phyloP scores from a whole-genome alignment of 108 stramenopile species.

The Cyclotella cryptica region DNA sequence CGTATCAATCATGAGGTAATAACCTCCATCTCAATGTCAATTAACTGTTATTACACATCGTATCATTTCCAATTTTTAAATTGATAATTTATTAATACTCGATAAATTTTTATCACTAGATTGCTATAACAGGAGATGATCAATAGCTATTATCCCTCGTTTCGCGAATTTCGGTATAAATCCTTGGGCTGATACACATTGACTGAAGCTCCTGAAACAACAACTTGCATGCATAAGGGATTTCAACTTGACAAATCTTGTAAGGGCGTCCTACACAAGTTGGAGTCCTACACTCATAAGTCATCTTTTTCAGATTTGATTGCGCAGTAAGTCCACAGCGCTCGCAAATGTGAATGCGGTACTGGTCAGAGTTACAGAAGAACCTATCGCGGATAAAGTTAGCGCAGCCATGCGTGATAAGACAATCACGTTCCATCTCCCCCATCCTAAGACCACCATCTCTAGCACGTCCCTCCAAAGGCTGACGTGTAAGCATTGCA shows the following conservation, averaged over 20 bases:
- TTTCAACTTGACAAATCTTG: constrained; percentile 92
- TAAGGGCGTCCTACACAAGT: constrained; percentile 82
- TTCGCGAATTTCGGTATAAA: constrained; percentile 74
- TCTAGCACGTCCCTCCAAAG: constrained; percentile 97
- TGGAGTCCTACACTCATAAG: constrained; percentile 92
- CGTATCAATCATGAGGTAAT: too few species aligned
- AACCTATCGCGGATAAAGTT: constrained; percentile 98
- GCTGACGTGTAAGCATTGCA: constrained; percentile 98
- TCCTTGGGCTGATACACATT: constrained; percentile 92
- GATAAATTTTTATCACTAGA: too few species aligned
- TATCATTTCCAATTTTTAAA: too few species aligned
- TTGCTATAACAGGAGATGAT: neutral
- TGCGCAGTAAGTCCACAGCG: constrained; percentile 97
- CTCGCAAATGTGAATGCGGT: constrained; percentile 97
- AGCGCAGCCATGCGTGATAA: constrained; percentile 99
- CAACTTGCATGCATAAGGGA: constrained; percentile 99
- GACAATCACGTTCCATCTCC: constrained; percentile 99
- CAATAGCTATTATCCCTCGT: constrained; percentile 68
- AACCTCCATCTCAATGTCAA: too few species aligned
- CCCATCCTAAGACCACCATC: constrained; percentile 99
- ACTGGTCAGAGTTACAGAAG: constrained; percentile 97
- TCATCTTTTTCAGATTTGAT: constrained; percentile 96
- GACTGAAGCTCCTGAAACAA: constrained; percentile 98
- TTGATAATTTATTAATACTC: too few species aligned
- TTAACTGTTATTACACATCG: too few species aligned